These are phyloP conservation scores for Solidago caesia DNA, from an alignment of 129 eudicot genomes.

Conservation along the genomic window DNA sequence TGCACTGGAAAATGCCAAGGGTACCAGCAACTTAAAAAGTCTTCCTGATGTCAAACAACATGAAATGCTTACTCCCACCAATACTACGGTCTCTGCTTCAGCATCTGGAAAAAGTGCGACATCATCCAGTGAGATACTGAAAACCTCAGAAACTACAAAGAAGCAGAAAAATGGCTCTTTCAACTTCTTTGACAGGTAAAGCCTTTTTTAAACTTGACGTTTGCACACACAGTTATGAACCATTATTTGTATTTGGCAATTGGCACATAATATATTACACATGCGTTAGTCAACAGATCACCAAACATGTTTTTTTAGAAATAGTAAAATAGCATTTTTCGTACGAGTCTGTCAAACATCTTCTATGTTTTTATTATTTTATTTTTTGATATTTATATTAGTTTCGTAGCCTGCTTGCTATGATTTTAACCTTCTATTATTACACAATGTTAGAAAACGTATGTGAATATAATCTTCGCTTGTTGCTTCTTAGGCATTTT, in stretches of 20 bases:
- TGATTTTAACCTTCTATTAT: not conserved
- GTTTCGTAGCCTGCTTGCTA: not conserved
- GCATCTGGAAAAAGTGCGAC: slow-evolving; percentile 22
- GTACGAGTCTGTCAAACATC: not conserved
- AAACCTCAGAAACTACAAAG: slow-evolving; percentile 44
- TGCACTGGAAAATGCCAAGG: slow-evolving; percentile 28
- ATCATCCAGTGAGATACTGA: slow-evolving; percentile 22
- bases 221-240: not conserved
- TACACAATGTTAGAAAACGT: not conserved
- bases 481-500: slow-evolving; percentile 12
- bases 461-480: not conserved
- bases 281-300: no score
- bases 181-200: slow-evolving; percentile 86
- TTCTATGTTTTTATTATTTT: not conserved
- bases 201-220: not conserved
- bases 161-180: slow-evolving; percentile 41
- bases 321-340: not conserved
- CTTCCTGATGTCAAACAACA: slow-evolving; percentile 23
- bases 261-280: not conserved
- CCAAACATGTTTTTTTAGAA: not conserved
- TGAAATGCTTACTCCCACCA: slow-evolving; percentile 14
- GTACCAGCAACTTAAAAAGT: slow-evolving; percentile 26
- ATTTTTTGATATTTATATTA: not conserved
- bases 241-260: not conserved
- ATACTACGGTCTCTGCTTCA: slow-evolving; percentile 6